These are phyloP conservation scores for Salix udensis DNA, from an alignment of 345 rosid genomes.

Conservation along the genomic window DNA sequence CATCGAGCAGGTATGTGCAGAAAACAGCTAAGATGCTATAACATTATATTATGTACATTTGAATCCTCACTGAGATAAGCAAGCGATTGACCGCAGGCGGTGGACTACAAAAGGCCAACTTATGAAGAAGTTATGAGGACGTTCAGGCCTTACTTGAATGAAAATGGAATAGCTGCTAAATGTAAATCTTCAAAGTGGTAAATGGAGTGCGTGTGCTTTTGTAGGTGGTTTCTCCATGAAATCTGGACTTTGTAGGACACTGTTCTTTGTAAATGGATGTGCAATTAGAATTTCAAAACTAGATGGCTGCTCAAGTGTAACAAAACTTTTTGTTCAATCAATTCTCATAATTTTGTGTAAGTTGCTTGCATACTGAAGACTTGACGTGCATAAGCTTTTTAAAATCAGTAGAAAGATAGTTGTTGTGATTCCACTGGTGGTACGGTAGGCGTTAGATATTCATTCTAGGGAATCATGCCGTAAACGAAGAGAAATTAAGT, in stretches of 20 bases:
- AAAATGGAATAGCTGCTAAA: conserved; percentile 57
- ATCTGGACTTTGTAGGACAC: conserved; percentile 12
- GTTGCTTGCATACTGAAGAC: background rate
- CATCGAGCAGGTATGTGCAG: conserved; percentile 54
- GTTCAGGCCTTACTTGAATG: conserved; percentile 60
- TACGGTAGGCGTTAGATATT: background rate
- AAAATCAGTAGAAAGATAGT: too few relatives aligned
- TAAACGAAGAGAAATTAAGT: too few relatives aligned
- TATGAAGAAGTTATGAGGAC: conserved; percentile 85
- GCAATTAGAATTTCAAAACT: conserved; percentile 23
- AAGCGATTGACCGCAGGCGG: conserved; percentile 53
- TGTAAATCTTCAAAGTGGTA: conserved; percentile 96
- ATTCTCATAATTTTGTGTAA: background rate
- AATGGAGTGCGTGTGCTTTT: conserved; percentile 16
- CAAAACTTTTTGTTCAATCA: conserved; percentile 10
- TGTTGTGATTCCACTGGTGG: background rate
- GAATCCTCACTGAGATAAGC: background rate
- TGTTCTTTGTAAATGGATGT: conserved; percentile 39
- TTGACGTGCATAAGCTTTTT: background rate
- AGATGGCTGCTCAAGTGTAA: conserved; percentile 29
- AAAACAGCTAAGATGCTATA: background rate
- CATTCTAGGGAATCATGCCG: background rate
- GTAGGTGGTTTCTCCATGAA: conserved; percentile 14
- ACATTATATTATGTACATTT: background rate
- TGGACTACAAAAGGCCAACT: conserved; percentile 94